These are phyloP conservation scores for Aegilops speltoides DNA, from an alignment of 176 grass and related monocot genomes.

Conservation along the genomic window DNA sequence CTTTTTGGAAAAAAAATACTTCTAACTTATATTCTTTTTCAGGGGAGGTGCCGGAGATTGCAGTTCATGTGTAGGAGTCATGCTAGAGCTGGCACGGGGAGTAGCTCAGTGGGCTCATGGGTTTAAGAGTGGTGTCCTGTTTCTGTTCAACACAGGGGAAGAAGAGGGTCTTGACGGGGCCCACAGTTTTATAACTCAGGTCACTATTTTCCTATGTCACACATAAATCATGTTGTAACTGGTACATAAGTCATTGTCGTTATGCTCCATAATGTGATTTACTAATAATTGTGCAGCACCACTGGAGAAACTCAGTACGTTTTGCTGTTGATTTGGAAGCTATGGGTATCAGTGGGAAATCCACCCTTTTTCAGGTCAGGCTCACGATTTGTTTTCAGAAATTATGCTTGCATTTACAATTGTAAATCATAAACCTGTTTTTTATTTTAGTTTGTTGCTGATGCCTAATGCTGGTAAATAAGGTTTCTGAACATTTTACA, in stretches of 20 bases:
- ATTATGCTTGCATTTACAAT: constrained; percentile 25
- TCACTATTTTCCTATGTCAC: constrained; percentile 35
- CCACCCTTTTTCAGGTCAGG: constrained; percentile 76
- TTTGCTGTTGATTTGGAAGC: constrained; percentile 96
- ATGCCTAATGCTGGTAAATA: not conserved
- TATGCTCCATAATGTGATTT: constrained; percentile 17
- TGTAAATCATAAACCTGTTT: constrained; percentile 1
- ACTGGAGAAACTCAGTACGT: constrained; percentile 63
- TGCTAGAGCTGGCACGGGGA: constrained; percentile 96
- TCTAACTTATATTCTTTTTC: constrained; percentile 19
- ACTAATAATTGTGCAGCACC: constrained; percentile 61
- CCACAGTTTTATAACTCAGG: constrained; percentile 99
- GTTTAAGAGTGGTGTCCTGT: constrained; percentile 80
- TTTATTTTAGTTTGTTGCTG: not conserved
- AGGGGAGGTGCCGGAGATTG: constrained; percentile 98
- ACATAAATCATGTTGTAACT: constrained; percentile 1
- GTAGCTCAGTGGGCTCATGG: constrained; percentile 92
- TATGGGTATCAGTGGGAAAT: constrained; percentile 89
- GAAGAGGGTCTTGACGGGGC: constrained; percentile 96
- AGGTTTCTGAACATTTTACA: not conserved
- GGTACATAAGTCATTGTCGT: not conserved
- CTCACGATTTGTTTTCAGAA: constrained; percentile 19
- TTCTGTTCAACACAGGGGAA: constrained; percentile 98
- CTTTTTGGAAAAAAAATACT: not conserved
- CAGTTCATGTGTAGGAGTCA: constrained; percentile 91